A percentile compares a stretch with the other conserved stretches of the same genome.
These are phyloP conservation scores for Colletotrichum phormii DNA, from an alignment of 2,329 filamentous ascomycete species.

Conservation along the genomic window DNA sequence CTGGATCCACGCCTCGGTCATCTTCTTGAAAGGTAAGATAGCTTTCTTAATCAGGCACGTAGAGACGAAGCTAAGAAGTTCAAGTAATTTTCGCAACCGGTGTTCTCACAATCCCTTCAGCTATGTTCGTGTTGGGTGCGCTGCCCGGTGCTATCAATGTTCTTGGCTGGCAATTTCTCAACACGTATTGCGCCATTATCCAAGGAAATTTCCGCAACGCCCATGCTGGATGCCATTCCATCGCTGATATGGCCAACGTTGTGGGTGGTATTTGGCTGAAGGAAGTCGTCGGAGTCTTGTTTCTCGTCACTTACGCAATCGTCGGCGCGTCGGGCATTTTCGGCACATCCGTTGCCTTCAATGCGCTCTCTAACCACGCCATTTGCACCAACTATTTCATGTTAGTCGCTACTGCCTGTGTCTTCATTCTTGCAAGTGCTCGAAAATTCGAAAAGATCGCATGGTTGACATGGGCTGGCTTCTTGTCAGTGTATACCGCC, in stretches of 20 bases:
- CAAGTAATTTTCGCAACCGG: constrained; percentile 56
- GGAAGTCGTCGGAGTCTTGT: constrained; percentile 66
- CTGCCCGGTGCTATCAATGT: constrained; percentile 56
- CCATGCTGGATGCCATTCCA: constrained; percentile 53
- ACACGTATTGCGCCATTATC: constrained; percentile 53
- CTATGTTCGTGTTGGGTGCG: constrained; percentile 56
- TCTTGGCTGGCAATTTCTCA: constrained; percentile 53
- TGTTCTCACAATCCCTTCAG: constrained; percentile 54
- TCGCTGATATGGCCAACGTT: constrained; percentile 67
- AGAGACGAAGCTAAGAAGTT: neutral
- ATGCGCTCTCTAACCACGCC: constrained; percentile 68
- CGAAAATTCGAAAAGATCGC: constrained; percentile 71
- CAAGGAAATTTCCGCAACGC: constrained; percentile 53
- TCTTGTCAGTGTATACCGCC: constrained; percentile 67
- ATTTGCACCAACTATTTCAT: constrained; percentile 70
- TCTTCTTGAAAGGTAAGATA: constrained; percentile 55
- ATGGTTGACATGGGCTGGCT: constrained; percentile 72
- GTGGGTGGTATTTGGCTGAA: constrained; percentile 63
- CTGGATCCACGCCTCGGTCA: constrained; percentile 59
- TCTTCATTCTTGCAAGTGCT: constrained; percentile 62
- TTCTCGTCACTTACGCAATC: constrained; percentile 69
- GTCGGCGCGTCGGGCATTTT: constrained; percentile 68
- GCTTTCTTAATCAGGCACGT: neutral
- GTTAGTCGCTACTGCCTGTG: constrained; percentile 62
- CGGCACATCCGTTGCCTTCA: constrained; percentile 68